Evolutionary conservation across 2,329 filamentous ascomycete genomes (phyloP).

Genomic region (Pseudocercospora crystallina): DNA sequence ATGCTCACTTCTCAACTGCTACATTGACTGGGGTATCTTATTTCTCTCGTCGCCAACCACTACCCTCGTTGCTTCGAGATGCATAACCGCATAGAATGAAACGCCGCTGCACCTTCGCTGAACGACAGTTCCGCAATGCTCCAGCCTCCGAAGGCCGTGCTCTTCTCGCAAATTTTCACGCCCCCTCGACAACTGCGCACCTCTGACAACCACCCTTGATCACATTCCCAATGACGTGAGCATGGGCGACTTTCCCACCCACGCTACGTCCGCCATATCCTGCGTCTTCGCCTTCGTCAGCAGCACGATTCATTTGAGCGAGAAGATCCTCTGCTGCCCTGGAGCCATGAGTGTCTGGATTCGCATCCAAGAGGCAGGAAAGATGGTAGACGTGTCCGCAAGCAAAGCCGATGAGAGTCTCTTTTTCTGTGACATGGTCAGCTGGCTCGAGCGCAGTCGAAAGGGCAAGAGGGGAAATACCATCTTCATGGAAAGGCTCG

Average conservation of each 20-base stretch:
- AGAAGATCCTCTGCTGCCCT: slow-evolving; percentile 31
- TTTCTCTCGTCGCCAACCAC: too few relatives aligned
- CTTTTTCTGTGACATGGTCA: slow-evolving; percentile 57
- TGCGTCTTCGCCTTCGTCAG: slow-evolving; percentile 46
- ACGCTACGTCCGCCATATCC: slow-evolving; percentile 59
- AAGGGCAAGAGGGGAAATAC: too few relatives aligned
- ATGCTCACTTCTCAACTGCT: too few relatives aligned
- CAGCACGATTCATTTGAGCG: slow-evolving; percentile 46
- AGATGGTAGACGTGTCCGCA: slow-evolving; percentile 83
- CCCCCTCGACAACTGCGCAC: slow-evolving; percentile 19
- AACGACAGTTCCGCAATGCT: too few relatives aligned
- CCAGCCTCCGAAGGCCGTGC: too few relatives aligned
- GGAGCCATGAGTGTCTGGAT: slow-evolving; percentile 36
- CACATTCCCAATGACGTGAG: slow-evolving; percentile 71
- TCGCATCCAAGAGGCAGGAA: slow-evolving; percentile 61
- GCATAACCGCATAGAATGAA: too few relatives aligned
- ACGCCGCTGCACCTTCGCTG: too few relatives aligned
- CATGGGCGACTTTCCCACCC: slow-evolving; percentile 83
- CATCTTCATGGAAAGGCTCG: slow-evolving; percentile 39
- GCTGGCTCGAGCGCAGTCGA: too few relatives aligned
- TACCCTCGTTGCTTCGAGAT: too few relatives aligned
- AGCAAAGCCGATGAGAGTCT: slow-evolving; percentile 75
- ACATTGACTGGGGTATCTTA: too few relatives aligned
- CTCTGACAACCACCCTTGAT: slow-evolving; percentile 23
- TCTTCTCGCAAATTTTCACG: neutral